These are phyloP conservation scores for Saccharomyces hybrid DNA, from an alignment of 1,139 yeast species.

Conservation along the genomic window DNA sequence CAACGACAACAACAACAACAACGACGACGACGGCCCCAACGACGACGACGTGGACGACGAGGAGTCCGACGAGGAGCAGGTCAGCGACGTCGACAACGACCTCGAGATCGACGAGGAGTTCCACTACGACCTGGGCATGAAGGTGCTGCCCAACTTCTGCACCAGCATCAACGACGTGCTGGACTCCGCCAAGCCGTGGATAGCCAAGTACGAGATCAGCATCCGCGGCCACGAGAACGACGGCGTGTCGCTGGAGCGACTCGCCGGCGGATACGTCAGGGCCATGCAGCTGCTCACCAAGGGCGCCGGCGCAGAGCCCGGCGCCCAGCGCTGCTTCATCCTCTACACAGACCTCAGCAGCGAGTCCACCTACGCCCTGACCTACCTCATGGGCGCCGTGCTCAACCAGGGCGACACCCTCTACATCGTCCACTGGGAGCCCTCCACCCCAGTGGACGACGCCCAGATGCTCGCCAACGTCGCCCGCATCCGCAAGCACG, in stretches of 20 bases:
- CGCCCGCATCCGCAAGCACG: conserved; percentile 16
- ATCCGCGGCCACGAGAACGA: conserved; percentile 5
- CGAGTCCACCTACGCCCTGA: conserved; percentile 78
- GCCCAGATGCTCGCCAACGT: conserved; percentile 14
- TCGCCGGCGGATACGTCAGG: conserved; percentile 27
- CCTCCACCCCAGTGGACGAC: background rate
- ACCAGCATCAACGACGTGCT: conserved; percentile 25
- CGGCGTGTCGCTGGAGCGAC: conserved; percentile 10
- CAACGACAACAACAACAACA: background rate
- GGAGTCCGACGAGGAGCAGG: conserved; percentile 33
- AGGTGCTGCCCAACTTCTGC: conserved; percentile 30
- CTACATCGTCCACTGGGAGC: conserved; percentile 63
- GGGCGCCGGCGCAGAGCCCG: conserved; percentile 12
- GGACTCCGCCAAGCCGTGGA: conserved; percentile 26
- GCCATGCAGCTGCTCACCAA: conserved; percentile 19
- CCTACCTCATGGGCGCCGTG: conserved; percentile 86
- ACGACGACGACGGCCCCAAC: conserved; percentile 2
- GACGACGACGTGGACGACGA: conserved; percentile 32
- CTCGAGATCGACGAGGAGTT: conserved; percentile 32
- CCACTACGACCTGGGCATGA: conserved; percentile 29
- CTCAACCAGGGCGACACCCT: conserved; percentile 78
- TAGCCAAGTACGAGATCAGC: conserved; percentile 14
- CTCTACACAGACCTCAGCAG: conserved; percentile 79
- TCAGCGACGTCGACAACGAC: conserved; percentile 34
- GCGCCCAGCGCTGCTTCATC: conserved; percentile 41